Evolutionary conservation across 2,329 filamentous ascomycete genomes (phyloP).

Genomic region (Nemania sp.): DNA sequence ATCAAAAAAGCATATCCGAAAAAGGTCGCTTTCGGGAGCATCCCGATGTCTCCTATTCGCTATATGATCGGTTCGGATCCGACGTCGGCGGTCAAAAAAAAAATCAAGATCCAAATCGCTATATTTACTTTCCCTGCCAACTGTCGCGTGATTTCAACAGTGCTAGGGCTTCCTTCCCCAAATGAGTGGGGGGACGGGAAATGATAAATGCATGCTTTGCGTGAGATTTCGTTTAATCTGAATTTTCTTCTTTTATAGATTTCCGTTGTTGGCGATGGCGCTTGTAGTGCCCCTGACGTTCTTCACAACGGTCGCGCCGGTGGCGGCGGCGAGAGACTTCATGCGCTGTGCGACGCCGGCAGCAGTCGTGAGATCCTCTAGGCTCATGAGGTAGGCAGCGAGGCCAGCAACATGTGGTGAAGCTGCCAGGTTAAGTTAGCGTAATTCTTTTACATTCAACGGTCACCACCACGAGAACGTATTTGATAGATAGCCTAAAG

Average conservation of each 20-base stretch:
- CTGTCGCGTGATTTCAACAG: not conserved
- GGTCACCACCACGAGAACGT: not conserved
- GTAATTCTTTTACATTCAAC: not conserved
- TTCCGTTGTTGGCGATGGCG: slow-evolving; percentile 70
- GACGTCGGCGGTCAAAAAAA: not conserved
- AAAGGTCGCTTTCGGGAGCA: not conserved
- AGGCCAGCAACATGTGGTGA: slow-evolving; percentile 76
- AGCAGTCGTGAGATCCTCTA: slow-evolving; percentile 62
- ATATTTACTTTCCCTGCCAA: not conserved
- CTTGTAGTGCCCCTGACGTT: slow-evolving; percentile 61
- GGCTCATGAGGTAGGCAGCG: slow-evolving; percentile 73
- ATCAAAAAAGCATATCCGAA: not conserved
- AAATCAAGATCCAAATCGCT: slow-evolving; percentile 5
- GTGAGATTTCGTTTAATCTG: not conserved
- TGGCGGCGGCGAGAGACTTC: slow-evolving; percentile 63
- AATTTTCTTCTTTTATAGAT: slow-evolving; percentile 30
- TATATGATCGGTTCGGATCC: not conserved
- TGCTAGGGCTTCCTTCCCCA: not conserved
- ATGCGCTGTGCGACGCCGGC: slow-evolving; percentile 61
- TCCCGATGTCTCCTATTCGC: not conserved
- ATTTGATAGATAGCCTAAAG: not conserved
- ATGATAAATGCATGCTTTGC: not conserved
- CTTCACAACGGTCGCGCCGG: slow-evolving; percentile 58
- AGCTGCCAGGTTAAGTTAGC: slow-evolving; percentile 58
- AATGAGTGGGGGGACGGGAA: not conserved